These are phyloP conservation scores for Curvularia sp. DNA, from an alignment of 2,329 filamentous ascomycete genomes.

Conservation along the genomic window DNA sequence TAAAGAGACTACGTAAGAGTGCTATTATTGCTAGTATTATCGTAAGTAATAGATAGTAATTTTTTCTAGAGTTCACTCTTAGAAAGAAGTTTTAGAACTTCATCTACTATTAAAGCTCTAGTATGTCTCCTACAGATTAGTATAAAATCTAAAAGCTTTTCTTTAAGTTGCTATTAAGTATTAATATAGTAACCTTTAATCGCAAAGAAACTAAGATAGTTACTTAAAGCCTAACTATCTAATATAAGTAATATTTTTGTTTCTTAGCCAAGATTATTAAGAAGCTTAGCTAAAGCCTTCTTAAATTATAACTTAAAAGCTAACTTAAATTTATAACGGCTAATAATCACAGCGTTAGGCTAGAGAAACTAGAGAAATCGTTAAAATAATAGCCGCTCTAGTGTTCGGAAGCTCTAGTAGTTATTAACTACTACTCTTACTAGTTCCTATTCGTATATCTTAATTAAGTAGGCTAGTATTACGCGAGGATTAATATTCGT, in stretches of 20 bases:
- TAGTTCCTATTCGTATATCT: constrained; percentile 8
- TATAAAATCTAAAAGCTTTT: constrained; percentile 17
- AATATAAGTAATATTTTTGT: constrained; percentile 13
- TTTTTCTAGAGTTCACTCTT: not conserved
- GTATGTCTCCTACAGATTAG: constrained; percentile 4
- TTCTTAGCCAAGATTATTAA: not conserved
- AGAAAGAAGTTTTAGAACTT: not conserved
- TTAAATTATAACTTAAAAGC: constrained; percentile 8
- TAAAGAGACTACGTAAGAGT: not conserved
- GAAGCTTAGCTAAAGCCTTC: not conserved
- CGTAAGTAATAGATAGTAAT: not conserved
- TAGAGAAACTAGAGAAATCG: too few species aligned
- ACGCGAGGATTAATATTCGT: not conserved
- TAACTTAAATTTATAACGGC: constrained; percentile 13
- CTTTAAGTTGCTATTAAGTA: not conserved
- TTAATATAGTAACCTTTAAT: constrained; percentile 19
- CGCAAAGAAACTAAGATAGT: constrained; percentile 13
- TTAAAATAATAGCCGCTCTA: constrained; percentile 11
- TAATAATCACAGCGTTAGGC: constrained; percentile 10
- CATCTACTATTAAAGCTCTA: not conserved
- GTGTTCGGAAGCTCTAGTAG: constrained; percentile 11
- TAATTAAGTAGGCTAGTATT: constrained; percentile 8
- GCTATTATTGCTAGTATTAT: constrained; percentile 7
- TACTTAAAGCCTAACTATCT: constrained; percentile 10
- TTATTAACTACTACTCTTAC: constrained; percentile 14